Percentiles rank a stretch among this genome's conserved stretches.
phyloP scores from a whole-genome alignment of 2,329 filamentous ascomycete genomes.

The Ophiobolus disseminans region DNA sequence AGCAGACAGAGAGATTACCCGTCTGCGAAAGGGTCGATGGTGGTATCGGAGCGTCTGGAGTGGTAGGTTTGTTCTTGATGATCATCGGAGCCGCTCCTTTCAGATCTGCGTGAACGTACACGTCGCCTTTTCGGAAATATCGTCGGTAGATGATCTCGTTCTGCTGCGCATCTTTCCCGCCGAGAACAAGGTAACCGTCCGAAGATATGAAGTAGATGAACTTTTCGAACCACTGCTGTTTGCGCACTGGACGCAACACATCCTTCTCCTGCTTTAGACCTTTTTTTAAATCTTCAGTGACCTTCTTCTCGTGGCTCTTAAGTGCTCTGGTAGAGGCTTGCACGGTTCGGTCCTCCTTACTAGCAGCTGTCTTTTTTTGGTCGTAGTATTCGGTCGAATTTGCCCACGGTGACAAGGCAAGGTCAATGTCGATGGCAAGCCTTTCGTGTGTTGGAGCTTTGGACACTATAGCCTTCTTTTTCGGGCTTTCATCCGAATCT shows the following conservation, averaged over 20 bases:
- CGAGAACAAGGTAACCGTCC: constrained; percentile 91
- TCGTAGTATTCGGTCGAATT: constrained; percentile 94
- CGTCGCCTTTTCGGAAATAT: constrained; percentile 85
- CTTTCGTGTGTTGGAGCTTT: constrained; percentile 49
- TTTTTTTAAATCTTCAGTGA: constrained; percentile 83
- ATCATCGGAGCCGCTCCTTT: constrained; percentile 84
- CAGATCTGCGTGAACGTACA: constrained; percentile 91
- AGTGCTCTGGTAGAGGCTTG: constrained; percentile 82
- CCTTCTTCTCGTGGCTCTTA: constrained; percentile 89
- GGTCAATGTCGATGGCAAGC: constrained; percentile 82
- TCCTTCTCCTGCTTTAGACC: constrained; percentile 91
- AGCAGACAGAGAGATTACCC: constrained; percentile 81
- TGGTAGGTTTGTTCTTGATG: constrained; percentile 84
- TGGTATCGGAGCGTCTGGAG: constrained; percentile 83
- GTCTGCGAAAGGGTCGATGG: constrained; percentile 92
- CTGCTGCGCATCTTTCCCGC: constrained; percentile 86
- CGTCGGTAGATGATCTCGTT: constrained; percentile 90
- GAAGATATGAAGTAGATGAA: constrained; percentile 95
- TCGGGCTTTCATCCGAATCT: constrained; percentile 58
- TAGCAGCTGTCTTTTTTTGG: constrained; percentile 81
- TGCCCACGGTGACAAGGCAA: constrained; percentile 80
- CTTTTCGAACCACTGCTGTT: constrained; percentile 95
- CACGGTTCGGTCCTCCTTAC: constrained; percentile 86
- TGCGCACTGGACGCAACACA: constrained; percentile 80
- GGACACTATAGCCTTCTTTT: constrained; percentile 55